Conservation (phyloP, 1,284 basidiomycete species). For the Psilocybe mexicana region DNA sequence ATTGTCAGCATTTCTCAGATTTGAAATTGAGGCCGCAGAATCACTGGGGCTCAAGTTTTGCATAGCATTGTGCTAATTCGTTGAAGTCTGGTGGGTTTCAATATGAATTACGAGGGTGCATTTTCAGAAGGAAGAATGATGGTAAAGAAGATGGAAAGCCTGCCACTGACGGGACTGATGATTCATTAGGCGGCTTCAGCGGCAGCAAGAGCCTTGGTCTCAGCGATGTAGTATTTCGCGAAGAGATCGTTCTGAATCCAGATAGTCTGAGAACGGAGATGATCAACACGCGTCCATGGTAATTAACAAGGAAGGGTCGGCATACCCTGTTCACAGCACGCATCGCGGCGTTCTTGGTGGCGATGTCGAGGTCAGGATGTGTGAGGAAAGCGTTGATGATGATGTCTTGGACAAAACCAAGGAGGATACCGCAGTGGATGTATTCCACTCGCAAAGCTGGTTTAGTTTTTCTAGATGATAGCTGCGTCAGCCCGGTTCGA, state of each 20-base stretch:
- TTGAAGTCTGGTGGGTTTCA: conserved; percentile 61
- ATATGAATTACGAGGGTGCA: conserved; percentile 69
- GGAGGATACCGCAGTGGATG: conserved; percentile 30
- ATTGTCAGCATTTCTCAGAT: neutral
- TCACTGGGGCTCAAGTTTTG: conserved; percentile 63
- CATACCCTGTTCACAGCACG: conserved; percentile 46
- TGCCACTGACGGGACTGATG: too few species aligned
- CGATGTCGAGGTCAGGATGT: conserved; percentile 32
- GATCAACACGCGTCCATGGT: conserved; percentile 14
- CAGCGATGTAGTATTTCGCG: conserved; percentile 37
- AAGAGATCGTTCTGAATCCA: conserved; percentile 47
- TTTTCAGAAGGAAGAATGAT: conserved; percentile 22
- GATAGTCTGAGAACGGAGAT: conserved; percentile 18
- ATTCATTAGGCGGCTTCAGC: too few species aligned
- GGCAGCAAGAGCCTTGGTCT: neutral
- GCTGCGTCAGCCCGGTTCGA: too few species aligned
- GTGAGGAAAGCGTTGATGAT: conserved; percentile 30
- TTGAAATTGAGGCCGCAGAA: conserved; percentile 25
- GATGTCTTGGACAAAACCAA: conserved; percentile 36
- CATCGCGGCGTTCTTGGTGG: conserved; percentile 42
- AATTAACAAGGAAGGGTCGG: neutral
- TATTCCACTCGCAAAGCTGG: conserved; percentile 34
- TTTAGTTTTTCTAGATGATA: conserved; percentile 25
- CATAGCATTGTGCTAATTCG: conserved; percentile 57
- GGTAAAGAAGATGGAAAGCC: too few species aligned